Conservation (phyloP, 495 filamentous ascomycete species). For the Beverwykella pulmonaria region DNA sequence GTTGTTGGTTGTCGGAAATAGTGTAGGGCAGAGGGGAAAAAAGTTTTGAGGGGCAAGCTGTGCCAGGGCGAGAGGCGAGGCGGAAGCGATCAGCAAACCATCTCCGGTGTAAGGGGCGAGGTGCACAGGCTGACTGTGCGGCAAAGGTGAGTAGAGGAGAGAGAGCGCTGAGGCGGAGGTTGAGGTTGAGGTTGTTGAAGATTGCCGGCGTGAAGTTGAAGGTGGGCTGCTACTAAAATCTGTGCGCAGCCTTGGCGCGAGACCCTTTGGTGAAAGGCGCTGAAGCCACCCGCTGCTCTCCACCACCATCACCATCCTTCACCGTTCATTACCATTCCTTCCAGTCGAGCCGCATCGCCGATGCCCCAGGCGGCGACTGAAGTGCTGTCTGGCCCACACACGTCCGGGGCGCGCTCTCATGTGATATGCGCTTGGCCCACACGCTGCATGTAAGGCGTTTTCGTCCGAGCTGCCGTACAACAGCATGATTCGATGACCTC, state of each 20-base stretch:
- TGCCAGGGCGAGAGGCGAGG: neutral
- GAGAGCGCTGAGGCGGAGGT: neutral
- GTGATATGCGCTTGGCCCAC: neutral
- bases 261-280: neutral
- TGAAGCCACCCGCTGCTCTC: neutral
- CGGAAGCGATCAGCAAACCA: neutral
- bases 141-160: neutral
- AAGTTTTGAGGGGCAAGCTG: neutral
- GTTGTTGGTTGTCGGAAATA: neutral
- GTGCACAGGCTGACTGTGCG: neutral
- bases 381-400: neutral
- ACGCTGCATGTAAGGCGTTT: neutral
- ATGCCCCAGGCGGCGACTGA: neutral
- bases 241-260: neutral
- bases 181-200: neutral
- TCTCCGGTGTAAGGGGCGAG: neutral
- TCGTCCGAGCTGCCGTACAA: neutral
- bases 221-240: neutral
- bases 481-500: too few species aligned
- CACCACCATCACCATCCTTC: neutral
- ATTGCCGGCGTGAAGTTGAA: neutral
- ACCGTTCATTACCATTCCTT: neutral
- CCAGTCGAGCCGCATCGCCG: neutral
- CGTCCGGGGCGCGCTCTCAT: neutral
- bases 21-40: neutral